Evolutionary conservation across 257 asterid genomes (phyloP).

Genomic region (Scutellaria minor): DNA sequence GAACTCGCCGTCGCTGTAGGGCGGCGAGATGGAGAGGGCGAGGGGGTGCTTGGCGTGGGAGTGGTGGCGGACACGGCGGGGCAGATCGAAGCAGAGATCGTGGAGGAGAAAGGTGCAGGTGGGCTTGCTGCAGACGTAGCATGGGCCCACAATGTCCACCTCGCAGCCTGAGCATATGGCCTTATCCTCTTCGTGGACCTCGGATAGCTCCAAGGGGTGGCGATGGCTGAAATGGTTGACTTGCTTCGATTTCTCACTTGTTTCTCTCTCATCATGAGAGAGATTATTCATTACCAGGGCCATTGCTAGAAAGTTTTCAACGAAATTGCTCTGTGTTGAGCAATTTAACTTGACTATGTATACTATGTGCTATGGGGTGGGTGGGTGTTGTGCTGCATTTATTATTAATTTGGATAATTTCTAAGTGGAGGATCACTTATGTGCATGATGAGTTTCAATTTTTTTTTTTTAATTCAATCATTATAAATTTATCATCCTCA

Average conservation of each 20-base stretch:
- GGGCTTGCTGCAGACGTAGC: slow-evolving; percentile 47
- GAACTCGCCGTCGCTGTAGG: slow-evolving; percentile 50
- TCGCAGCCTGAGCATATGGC: slow-evolving; percentile 60
- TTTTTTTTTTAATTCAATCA: too few relatives aligned
- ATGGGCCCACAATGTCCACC: slow-evolving; percentile 38
- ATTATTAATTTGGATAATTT: background rate
- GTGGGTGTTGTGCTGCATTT: background rate
- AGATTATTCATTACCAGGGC: slow-evolving; percentile 29
- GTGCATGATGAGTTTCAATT: background rate
- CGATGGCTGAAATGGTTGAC: slow-evolving; percentile 61
- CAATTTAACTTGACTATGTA: background rate
- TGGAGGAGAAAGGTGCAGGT: slow-evolving; percentile 57
- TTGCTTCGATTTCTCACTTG: background rate
- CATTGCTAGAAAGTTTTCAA: background rate
- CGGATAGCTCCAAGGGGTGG: slow-evolving; percentile 42
- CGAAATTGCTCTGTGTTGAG: background rate
- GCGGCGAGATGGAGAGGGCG: slow-evolving; percentile 46
- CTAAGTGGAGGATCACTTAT: background rate
- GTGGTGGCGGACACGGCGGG: slow-evolving; percentile 55
- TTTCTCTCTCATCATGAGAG: background rate
- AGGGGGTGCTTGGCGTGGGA: slow-evolving; percentile 59
- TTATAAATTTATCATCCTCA: too few relatives aligned
- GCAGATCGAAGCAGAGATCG: slow-evolving; percentile 51
- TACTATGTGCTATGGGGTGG: background rate
- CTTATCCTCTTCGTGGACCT: slow-evolving; percentile 34